These are phyloP conservation scores for Claviceps sp. DNA, from an alignment of 2,329 filamentous ascomycete genomes.

Conservation along the genomic window DNA sequence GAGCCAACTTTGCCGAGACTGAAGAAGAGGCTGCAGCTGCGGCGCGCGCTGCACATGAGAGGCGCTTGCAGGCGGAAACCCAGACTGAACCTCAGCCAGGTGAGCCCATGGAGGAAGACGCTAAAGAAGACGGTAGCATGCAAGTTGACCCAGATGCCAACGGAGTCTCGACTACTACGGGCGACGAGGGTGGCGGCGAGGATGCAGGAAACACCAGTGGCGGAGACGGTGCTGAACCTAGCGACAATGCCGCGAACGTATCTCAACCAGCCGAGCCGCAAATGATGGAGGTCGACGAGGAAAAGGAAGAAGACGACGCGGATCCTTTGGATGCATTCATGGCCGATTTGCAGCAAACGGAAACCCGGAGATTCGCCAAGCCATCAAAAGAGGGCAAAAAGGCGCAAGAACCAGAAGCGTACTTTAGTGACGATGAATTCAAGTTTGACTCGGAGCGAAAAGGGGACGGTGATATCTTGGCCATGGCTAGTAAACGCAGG, in stretches of 20 bases:
- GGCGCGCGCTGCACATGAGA: conserved; percentile 72
- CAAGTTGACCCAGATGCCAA: conserved; percentile 13
- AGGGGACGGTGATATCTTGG: conserved; percentile 35
- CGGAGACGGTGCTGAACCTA: conserved; percentile 6
- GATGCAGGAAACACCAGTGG: background rate
- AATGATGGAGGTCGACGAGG: conserved; percentile 55
- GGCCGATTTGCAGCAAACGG: conserved; percentile 50
- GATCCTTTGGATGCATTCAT: conserved; percentile 98
- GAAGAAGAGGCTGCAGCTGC: conserved; percentile 84
- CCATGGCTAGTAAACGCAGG: conserved; percentile 55
- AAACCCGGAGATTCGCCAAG: conserved; percentile 27
- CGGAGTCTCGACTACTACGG: conserved; percentile 9
- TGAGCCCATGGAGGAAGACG: conserved; percentile 24
- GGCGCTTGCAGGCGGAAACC: conserved; percentile 45
- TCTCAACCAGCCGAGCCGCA: conserved; percentile 18
- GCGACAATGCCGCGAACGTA: background rate
- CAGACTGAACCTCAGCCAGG: conserved; percentile 32
- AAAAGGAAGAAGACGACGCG: conserved; percentile 52
- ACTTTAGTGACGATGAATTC: conserved; percentile 78
- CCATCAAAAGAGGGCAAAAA: conserved; percentile 30
- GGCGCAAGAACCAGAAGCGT: conserved; percentile 61
- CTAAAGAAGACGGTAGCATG: conserved; percentile 10
- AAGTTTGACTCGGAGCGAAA: conserved; percentile 36
- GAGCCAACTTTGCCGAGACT: conserved; percentile 63
- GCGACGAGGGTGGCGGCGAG: background rate